These are phyloP conservation scores for Clausena lansium DNA, from an alignment of 345 rosid genomes.

Conservation along the genomic window DNA sequence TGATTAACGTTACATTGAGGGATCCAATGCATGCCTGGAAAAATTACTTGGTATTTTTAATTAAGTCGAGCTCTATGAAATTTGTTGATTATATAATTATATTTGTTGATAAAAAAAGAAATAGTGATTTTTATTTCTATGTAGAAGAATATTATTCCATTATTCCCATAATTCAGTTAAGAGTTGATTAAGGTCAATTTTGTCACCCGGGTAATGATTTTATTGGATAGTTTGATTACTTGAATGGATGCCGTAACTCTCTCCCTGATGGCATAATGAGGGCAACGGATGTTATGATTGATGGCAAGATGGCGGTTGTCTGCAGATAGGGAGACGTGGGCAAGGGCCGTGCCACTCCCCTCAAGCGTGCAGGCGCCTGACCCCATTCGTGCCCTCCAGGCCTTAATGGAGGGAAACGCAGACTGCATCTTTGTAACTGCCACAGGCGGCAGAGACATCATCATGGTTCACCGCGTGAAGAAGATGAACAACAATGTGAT, in stretches of 20 bases:
- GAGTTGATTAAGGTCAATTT: too few relatives aligned
- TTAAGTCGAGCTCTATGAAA: too few relatives aligned
- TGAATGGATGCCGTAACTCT: constrained; percentile 96
- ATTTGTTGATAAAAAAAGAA: too few relatives aligned
- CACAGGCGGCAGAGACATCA: neutral
- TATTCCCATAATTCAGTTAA: too few relatives aligned
- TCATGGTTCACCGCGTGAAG: neutral
- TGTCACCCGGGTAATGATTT: too few relatives aligned
- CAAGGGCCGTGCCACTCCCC: constrained; percentile 89
- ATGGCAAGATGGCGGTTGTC: constrained; percentile 76
- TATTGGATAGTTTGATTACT: constrained; percentile 63
- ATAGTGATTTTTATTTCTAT: too few relatives aligned
- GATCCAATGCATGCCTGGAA: too few relatives aligned
- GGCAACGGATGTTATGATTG: constrained; percentile 94
- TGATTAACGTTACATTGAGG: too few relatives aligned
- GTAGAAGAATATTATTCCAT: constrained; percentile 37
- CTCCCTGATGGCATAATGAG: constrained; percentile 98
- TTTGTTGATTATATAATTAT: too few relatives aligned
- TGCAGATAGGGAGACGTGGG: constrained; percentile 91
- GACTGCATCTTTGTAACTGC: constrained; percentile 38
- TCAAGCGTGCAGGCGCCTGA: constrained; percentile 93
- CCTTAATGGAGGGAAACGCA: constrained; percentile 84
- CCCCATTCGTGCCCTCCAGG: constrained; percentile 91
- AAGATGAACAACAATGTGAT: neutral
- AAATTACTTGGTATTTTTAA: too few relatives aligned